These are phyloP conservation scores for Pleurotus eryngii DNA, from an alignment of 768 basidiomycete genomes.

Conservation along the genomic window DNA sequence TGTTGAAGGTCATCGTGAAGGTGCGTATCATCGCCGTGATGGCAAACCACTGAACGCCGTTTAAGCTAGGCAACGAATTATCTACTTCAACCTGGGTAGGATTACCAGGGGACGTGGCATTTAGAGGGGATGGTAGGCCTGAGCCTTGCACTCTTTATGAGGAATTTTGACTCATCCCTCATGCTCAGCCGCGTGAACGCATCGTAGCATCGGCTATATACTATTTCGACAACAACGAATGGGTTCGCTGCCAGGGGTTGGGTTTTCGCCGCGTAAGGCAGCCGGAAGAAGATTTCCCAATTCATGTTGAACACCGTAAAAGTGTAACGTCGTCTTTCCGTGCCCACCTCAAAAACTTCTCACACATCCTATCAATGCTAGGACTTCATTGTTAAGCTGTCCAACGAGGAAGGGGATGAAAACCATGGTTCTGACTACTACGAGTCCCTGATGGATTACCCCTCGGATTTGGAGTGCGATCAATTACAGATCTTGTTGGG, in stretches of 20 bases:
- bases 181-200: constrained; percentile 13
- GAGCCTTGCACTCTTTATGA: too few relatives aligned
- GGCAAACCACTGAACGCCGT: background rate
- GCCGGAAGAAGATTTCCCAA: constrained; percentile 3
- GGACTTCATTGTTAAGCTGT: background rate
- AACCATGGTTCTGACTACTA: background rate
- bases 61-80: constrained; percentile 13
- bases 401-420: background rate
- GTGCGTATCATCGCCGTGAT: background rate
- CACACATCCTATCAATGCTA: background rate
- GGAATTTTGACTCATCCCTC: too few relatives aligned
- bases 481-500: background rate
- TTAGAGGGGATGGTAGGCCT: constrained; percentile 14
- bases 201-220: constrained; percentile 14
- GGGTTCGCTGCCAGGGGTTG: constrained; percentile 10
- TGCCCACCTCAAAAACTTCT: background rate
- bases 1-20: background rate
- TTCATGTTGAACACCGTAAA: too few relatives aligned
- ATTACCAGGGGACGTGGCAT: constrained; percentile 16
- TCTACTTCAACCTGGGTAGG: constrained; percentile 9
- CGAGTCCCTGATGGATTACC: background rate
- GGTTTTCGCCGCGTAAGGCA: constrained; percentile 7
- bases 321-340: too few relatives aligned
- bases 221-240: constrained; percentile 12
- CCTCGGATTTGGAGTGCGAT: background rate